phyloP scores from a whole-genome alignment of 306 rosid genomes.

The Ziziphus jujuba region DNA sequence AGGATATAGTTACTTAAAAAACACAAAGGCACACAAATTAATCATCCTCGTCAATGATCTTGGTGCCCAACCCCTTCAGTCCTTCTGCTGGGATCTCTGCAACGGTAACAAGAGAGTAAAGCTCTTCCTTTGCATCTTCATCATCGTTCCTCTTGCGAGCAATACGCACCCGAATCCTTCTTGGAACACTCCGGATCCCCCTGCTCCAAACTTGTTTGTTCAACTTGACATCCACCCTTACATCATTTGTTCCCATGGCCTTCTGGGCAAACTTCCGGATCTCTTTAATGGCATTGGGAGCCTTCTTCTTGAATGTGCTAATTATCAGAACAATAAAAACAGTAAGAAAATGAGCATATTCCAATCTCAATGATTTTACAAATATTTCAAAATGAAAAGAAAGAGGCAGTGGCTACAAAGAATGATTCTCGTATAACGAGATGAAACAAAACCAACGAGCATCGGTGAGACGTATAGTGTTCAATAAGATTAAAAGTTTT shows the following conservation, averaged over 20 bases:
- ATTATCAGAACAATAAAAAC: neutral
- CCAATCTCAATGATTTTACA: neutral
- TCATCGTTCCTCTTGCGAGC: conserved; percentile 98
- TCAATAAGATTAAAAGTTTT: too few relatives aligned
- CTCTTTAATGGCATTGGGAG: conserved; percentile 94
- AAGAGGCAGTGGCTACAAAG: too few relatives aligned
- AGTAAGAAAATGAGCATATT: neutral
- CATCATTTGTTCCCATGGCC: conserved; percentile 92
- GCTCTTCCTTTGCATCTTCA: conserved; percentile 97
- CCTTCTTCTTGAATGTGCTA: conserved; percentile 97
- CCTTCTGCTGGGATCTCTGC: conserved; percentile 86
- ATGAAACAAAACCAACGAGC: too few relatives aligned
- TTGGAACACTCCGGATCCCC: conserved; percentile 94
- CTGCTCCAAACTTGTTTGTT: conserved; percentile 93
- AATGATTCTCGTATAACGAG: too few relatives aligned
- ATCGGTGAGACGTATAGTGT: too few relatives aligned
- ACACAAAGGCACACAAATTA: conserved; percentile 30
- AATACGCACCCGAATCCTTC: conserved; percentile 87
- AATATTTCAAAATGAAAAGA: too few relatives aligned
- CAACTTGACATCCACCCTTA: conserved; percentile 89
- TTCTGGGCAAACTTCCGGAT: conserved; percentile 88
- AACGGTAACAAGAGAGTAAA: conserved; percentile 85
- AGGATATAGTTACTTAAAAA: conserved; percentile 20
- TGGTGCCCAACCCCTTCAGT: conserved; percentile 78
- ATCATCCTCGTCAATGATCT: conserved; percentile 88